These are phyloP conservation scores for Malbranchea zuffiana DNA, from an alignment of 2,329 filamentous ascomycete species.

Conservation along the genomic window DNA sequence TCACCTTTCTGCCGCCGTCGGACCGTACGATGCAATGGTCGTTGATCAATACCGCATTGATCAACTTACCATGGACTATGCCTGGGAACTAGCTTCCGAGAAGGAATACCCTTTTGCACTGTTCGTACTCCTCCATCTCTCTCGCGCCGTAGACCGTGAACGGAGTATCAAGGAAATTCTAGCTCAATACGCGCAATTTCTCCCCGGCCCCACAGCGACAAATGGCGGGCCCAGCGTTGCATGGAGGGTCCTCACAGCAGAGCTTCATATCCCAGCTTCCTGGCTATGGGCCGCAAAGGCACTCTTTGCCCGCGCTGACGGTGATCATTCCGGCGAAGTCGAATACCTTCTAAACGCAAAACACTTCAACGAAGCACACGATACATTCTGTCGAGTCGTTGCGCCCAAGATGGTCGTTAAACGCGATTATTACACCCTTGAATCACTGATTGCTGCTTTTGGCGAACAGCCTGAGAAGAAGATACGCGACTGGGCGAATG, in stretches of 20 bases:
- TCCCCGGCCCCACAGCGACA: conserved; percentile 48
- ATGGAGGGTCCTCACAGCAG: conserved; percentile 51
- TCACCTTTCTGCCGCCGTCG: conserved; percentile 42
- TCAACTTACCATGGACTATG: conserved; percentile 54
- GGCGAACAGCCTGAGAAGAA: conserved; percentile 46
- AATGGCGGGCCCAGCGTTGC: conserved; percentile 30
- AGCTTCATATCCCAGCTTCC: conserved; percentile 57
- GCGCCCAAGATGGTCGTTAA: conserved; percentile 74
- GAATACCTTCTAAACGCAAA: conserved; percentile 68
- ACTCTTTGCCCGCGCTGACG: conserved; percentile 63
- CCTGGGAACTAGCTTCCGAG: conserved; percentile 39
- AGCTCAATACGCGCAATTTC: conserved; percentile 56
- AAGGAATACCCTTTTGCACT: conserved; percentile 59
- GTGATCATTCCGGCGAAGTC: conserved; percentile 60
- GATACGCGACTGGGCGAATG: conserved; percentile 64
- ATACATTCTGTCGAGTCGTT: conserved; percentile 67
- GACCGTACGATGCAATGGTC: conserved; percentile 40
- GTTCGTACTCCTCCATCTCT: conserved; percentile 71
- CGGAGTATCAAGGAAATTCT: conserved; percentile 62
- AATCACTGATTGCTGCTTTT: conserved; percentile 61
- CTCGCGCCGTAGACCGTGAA: conserved; percentile 49
- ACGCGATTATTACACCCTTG: conserved; percentile 62
- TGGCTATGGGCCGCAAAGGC: conserved; percentile 89
- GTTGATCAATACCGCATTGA: conserved; percentile 53
- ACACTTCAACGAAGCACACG: conserved; percentile 70